phyloP scores from a whole-genome alignment of 306 rosid species.

The Crataegus laevigata region DNA sequence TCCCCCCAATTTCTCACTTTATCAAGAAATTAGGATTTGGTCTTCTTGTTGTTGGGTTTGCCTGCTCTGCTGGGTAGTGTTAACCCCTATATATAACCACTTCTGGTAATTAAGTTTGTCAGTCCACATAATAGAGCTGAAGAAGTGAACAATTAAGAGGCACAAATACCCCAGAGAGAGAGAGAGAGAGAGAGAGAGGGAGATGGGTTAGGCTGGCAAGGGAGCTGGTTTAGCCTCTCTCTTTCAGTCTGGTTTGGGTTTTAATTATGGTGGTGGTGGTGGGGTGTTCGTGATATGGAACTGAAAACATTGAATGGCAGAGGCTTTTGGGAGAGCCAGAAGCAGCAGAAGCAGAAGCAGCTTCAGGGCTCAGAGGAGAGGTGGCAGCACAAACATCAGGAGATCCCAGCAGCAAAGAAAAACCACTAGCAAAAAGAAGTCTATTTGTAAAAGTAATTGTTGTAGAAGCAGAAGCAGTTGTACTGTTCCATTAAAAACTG shows the following conservation, averaged over 20 bases:
- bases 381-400: conserved; percentile 31
- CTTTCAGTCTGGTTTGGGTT: background rate
- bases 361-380: conserved; percentile 26
- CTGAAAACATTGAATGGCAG: conserved; percentile 61
- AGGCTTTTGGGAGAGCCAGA: conserved; percentile 37
- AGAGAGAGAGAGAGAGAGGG: background rate
- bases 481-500: conserved; percentile 47
- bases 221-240: conserved; percentile 6
- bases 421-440: background rate
- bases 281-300: conserved; percentile 47
- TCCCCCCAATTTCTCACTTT: background rate
- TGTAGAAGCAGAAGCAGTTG: background rate
- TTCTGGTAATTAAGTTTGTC: conserved; percentile 3
- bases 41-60: conserved; percentile 5
- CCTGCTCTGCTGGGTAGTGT: conserved; percentile 32
- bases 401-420: background rate
- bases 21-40: conserved; percentile 3
- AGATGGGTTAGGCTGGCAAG: conserved; percentile 61
- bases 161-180: background rate
- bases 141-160: background rate
- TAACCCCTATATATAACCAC: conserved; percentile 2
- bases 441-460: background rate
- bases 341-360: conserved; percentile 9
- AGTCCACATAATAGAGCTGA: background rate
- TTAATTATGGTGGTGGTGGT: background rate